Conservation (phyloP, 2,329 filamentous ascomycete species). For the Talaromyces islandicus region DNA sequence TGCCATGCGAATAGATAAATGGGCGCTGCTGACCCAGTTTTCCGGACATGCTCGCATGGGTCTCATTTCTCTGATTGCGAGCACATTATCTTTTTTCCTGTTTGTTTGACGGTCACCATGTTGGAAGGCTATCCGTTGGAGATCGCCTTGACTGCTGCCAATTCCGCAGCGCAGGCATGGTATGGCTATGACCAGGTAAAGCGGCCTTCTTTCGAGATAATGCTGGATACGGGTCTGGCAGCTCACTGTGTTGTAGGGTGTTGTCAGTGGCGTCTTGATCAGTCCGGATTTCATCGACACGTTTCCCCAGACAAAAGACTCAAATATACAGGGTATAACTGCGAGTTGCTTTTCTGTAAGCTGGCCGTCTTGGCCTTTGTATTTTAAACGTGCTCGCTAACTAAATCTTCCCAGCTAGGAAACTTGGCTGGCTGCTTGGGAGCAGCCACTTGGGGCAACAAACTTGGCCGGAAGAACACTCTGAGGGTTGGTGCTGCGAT, state of each 20-base stretch:
- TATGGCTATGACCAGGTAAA: neutral
- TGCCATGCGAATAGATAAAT: neutral
- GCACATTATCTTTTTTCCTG: neutral
- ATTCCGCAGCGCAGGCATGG: neutral
- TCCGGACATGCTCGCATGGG: neutral
- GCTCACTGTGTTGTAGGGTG: neutral
- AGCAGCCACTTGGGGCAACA: conserved; percentile 15
- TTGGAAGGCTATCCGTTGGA: neutral
- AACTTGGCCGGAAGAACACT: conserved; percentile 17
- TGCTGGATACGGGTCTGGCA: neutral
- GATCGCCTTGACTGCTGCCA: neutral
- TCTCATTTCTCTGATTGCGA: neutral
- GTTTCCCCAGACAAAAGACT: conserved; percentile 17
- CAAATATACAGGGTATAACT: conserved; percentile 18
- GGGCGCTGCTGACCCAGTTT: neutral
- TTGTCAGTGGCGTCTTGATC: neutral
- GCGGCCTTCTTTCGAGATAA: neutral
- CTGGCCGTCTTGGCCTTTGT: neutral
- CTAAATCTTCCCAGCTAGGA: conserved; percentile 8
- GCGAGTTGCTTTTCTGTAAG: conserved; percentile 18
- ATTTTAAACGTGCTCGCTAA: neutral
- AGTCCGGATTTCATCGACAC: conserved; percentile 14
- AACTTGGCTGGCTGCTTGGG: conserved; percentile 16
- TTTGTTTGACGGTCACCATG: neutral
- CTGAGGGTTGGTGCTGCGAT: conserved; percentile 10